Conservation (phyloP, 179 eudicot species). For the Heliamphora pulchella region DNA sequence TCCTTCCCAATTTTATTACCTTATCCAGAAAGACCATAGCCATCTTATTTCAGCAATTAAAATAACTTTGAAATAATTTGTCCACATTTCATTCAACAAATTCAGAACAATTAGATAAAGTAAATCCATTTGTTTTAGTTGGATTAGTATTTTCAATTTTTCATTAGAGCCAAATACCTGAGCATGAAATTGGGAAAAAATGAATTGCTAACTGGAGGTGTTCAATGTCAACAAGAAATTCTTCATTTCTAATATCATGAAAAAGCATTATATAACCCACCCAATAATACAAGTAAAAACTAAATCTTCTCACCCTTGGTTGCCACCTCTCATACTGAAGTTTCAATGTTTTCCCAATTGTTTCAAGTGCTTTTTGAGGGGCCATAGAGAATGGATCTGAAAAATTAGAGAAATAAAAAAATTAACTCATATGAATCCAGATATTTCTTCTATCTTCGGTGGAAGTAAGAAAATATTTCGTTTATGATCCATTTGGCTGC, state of each 20-base stretch:
- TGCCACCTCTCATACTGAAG: slow-evolving; percentile 98
- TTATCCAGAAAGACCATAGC: background rate
- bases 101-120: background rate
- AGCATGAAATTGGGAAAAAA: background rate
- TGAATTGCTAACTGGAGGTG: background rate
- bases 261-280: background rate
- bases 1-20: background rate
- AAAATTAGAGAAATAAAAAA: slow-evolving; percentile 21
- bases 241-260: background rate
- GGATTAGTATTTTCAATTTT: background rate
- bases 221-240: background rate
- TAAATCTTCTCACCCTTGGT: slow-evolving; percentile 57
- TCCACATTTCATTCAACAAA: background rate
- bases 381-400: slow-evolving; percentile 96
- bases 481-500: no score
- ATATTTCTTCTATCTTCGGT: no score
- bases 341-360: slow-evolving; percentile 81
- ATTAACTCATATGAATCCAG: no score
- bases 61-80: background rate
- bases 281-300: background rate
- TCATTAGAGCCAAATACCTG: background rate
- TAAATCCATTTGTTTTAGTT: background rate
- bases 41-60: background rate
- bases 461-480: no score
- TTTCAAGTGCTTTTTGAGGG: slow-evolving; percentile 87